Conservation (phyloP, 2,329 filamentous ascomycete species). For the Penicillium sp. region DNA sequence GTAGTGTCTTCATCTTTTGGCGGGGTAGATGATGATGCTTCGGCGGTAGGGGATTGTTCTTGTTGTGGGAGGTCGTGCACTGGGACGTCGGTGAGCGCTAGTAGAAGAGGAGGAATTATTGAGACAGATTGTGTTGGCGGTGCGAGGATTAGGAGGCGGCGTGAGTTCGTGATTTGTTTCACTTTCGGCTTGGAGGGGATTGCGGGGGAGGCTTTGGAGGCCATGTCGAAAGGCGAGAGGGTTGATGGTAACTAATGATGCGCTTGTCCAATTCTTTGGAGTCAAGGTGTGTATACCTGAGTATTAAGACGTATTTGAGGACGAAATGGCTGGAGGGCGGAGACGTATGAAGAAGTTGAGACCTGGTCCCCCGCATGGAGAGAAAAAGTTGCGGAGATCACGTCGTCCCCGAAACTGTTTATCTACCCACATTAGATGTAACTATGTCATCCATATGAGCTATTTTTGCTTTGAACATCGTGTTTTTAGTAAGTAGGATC, state of each 20-base stretch:
- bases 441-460: not conserved
- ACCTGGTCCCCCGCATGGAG: constrained; percentile 13
- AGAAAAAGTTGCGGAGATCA: constrained; percentile 17
- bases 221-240: constrained; percentile 4
- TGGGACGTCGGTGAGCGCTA: constrained; percentile 36
- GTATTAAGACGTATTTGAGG: too few relatives aligned
- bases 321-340: not conserved
- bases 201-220: constrained; percentile 9
- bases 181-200: constrained; percentile 9
- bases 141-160: constrained; percentile 43
- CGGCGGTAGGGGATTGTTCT: not conserved
- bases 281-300: not conserved
- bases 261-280: not conserved
- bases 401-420: not conserved
- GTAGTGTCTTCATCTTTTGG: constrained; percentile 5
- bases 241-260: not conserved
- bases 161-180: constrained; percentile 38
- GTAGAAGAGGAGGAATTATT: constrained; percentile 39
- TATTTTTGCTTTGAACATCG: not conserved
- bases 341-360: not conserved
- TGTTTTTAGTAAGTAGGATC: not conserved
- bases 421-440: not conserved
- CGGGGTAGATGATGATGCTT: not conserved
- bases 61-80: constrained; percentile 24
- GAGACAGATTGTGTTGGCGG: constrained; percentile 36